Evolutionary conservation across 202 grass and related monocot species (phyloP).

Genomic region (Elaeis oleifera): DNA sequence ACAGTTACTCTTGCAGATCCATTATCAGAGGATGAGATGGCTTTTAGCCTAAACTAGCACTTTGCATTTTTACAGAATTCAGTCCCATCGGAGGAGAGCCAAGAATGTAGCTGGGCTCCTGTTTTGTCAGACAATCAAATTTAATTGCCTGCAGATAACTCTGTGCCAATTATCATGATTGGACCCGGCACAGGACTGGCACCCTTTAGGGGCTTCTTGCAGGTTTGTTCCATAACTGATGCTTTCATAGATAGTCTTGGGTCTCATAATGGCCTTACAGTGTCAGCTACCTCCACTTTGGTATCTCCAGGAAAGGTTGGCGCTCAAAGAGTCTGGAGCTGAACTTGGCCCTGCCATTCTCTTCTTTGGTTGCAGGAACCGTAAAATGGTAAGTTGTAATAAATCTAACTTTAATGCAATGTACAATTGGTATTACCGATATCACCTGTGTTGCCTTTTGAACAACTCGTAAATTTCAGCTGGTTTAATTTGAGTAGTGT

Average conservation of each 20-base stretch:
- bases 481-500: too few species aligned
- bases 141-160: constrained; percentile 57
- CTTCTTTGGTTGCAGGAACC: constrained; percentile 70
- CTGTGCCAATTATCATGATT: constrained; percentile 57
- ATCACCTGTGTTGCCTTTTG: too few species aligned
- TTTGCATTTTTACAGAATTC: constrained; percentile 32
- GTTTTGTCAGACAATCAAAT: constrained; percentile 61
- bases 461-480: too few species aligned
- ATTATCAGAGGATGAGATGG: too few species aligned
- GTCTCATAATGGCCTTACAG: too few species aligned
- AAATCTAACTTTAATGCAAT: neutral
- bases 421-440: neutral
- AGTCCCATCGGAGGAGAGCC: constrained; percentile 37
- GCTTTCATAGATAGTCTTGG: constrained; percentile 1
- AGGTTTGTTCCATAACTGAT: constrained; percentile 30
- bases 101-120: constrained; percentile 62
- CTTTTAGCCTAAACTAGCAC: too few species aligned
- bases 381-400: constrained; percentile 39
- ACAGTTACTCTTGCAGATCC: too few species aligned
- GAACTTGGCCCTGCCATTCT: constrained; percentile 46
- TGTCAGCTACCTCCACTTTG: neutral
- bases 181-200: constrained; percentile 66
- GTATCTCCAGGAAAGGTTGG: constrained; percentile 40
- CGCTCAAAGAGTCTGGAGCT: constrained; percentile 33
- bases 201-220: constrained; percentile 70